A percentile compares a stretch with the other conserved stretches of the same genome.
phyloP scores from a whole-genome alignment of 441 rosid species.

The Populus trichocarpa region DNA sequence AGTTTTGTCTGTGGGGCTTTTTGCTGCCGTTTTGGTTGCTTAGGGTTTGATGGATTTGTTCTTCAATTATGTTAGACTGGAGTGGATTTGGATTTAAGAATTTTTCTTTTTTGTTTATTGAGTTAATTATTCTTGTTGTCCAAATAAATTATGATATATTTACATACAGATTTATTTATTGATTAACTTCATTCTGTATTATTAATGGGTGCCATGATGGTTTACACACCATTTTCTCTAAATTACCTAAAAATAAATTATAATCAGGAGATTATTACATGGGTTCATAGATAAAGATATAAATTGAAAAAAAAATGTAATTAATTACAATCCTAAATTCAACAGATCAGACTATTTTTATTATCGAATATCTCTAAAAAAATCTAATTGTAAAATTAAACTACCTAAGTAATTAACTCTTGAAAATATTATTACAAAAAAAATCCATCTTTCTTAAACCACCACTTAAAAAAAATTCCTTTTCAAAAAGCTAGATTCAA shows the following conservation, averaged over 20 bases:
- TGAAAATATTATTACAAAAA: too few relatives aligned
- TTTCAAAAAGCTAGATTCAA: too few relatives aligned
- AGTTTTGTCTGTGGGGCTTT: not conserved
- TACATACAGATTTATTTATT: too few relatives aligned
- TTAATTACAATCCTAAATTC: not conserved
- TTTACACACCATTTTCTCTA: not conserved
- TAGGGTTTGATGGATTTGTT: not conserved
- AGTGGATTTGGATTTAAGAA: not conserved
- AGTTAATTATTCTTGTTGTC: not conserved
- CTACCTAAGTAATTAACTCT: too few relatives aligned
- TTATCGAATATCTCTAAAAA: not conserved
- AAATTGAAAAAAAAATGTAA: too few relatives aligned
- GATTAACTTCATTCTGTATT: not conserved
- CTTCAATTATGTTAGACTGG: not conserved
- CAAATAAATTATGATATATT: not conserved
- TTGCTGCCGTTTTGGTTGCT: slow-evolving; percentile 10
- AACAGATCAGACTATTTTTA: not conserved
- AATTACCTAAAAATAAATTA: not conserved
- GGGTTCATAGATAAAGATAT: not conserved
- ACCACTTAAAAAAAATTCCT: too few relatives aligned
- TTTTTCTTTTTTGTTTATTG: too few relatives aligned
- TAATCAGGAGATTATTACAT: not conserved
- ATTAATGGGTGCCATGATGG: not conserved
- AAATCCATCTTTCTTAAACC: too few relatives aligned
- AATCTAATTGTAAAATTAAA: too few relatives aligned